Conservation (phyloP, 2,329 filamentous ascomycete genomes). For the Beauveria brongniartii region DNA sequence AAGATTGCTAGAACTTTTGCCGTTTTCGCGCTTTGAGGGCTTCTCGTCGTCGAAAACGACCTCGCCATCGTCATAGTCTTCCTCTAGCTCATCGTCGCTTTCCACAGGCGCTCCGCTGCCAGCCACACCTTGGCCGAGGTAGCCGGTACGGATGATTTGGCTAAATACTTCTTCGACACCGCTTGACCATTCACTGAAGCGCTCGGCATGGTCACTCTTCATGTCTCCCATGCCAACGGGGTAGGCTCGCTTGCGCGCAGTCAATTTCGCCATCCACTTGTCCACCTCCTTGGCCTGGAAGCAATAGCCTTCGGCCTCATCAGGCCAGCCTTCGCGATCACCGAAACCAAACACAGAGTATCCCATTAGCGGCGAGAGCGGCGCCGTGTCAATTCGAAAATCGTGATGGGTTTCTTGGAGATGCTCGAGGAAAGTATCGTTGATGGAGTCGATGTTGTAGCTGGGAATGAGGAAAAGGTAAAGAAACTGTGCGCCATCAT, state of each 20-base stretch:
- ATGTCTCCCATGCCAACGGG: slow-evolving; percentile 83
- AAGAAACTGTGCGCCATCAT: slow-evolving; percentile 54
- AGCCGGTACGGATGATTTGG: slow-evolving; percentile 52
- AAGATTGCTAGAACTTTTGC: slow-evolving; percentile 34
- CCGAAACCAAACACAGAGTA: slow-evolving; percentile 94
- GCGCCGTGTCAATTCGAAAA: slow-evolving; percentile 87
- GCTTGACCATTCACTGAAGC: slow-evolving; percentile 67
- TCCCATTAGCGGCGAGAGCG: slow-evolving; percentile 66
- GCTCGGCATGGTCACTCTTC: slow-evolving; percentile 59
- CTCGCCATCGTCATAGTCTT: slow-evolving; percentile 50
- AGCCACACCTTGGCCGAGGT: slow-evolving; percentile 55
- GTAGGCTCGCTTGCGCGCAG: slow-evolving; percentile 75
- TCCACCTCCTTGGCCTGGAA: slow-evolving; percentile 86
- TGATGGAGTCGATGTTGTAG: slow-evolving; percentile 91
- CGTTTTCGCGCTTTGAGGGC: slow-evolving; percentile 35
- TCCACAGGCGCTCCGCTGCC: slow-evolving; percentile 80
- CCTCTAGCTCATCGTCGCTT: slow-evolving; percentile 69
- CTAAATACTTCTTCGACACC: slow-evolving; percentile 66
- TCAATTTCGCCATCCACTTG: slow-evolving; percentile 95
- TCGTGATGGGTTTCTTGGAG: slow-evolving; percentile 91
- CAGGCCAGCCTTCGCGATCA: slow-evolving; percentile 86
- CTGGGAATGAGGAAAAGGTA: slow-evolving; percentile 82
- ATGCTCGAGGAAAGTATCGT: slow-evolving; percentile 81
- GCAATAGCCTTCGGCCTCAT: slow-evolving; percentile 84
- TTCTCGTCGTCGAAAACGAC: slow-evolving; percentile 35